Percentiles rank a stretch among this genome's conserved stretches.
phyloP scores from a whole-genome alignment of 2,329 filamentous ascomycete genomes.

The Samsoniella hepiali region DNA sequence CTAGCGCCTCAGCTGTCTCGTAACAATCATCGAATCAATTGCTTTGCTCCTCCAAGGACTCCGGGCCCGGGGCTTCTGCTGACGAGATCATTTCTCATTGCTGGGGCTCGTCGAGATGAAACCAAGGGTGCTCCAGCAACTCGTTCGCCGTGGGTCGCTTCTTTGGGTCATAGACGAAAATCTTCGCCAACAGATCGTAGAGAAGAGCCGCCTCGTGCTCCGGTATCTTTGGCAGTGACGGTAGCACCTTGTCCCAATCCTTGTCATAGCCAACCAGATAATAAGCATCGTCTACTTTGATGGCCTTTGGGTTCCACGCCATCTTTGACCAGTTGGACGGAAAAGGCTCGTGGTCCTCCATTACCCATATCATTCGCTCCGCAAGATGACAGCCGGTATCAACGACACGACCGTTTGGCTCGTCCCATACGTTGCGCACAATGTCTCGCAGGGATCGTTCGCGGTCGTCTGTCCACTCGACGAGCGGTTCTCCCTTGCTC shows the following conservation, averaged over 20 bases:
- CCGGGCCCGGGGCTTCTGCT: no score
- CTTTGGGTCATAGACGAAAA: conserved; percentile 25
- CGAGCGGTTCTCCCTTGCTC: neutral
- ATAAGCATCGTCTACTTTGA: conserved; percentile 20
- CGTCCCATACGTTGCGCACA: conserved; percentile 17
- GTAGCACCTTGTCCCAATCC: conserved; percentile 16
- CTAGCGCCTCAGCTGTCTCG: no score
- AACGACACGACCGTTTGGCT: conserved; percentile 20
- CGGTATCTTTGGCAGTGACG: conserved; percentile 23
- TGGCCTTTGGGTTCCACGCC: conserved; percentile 23
- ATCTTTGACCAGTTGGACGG: conserved; percentile 20
- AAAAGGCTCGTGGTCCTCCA: conserved; percentile 20
- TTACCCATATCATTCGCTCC: neutral
- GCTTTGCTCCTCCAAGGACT: no score
- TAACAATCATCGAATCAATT: no score
- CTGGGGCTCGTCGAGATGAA: conserved; percentile 19
- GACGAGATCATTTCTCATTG: neutral
- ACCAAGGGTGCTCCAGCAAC: conserved; percentile 27
- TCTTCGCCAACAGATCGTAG: conserved; percentile 25
- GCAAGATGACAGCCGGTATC: neutral
- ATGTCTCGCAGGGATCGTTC: neutral
- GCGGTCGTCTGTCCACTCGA: neutral
- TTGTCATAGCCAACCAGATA: conserved; percentile 20
- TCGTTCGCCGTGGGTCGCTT: conserved; percentile 23
- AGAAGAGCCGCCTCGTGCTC: conserved; percentile 24